Conservation (phyloP, 495 filamentous ascomycete species). For the Talaromyces nanjingensis region DNA sequence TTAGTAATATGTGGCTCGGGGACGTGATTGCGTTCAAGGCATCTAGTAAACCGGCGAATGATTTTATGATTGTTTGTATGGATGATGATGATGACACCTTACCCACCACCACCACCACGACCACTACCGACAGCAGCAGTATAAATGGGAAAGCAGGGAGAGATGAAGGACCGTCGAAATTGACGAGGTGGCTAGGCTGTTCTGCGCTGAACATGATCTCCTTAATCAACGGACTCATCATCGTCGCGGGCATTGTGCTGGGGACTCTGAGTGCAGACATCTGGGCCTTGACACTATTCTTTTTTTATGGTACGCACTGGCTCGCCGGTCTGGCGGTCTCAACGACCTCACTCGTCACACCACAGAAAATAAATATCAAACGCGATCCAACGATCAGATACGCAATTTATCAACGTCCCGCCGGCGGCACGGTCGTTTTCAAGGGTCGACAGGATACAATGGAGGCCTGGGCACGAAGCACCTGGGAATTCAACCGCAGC, state of each 20-base stretch:
- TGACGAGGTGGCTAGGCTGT: conserved; percentile 6
- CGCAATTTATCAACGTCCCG: conserved; percentile 23
- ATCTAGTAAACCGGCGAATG: conserved; percentile 17
- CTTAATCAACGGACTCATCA: conserved; percentile 19
- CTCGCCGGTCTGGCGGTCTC: conserved; percentile 16
- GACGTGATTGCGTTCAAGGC: conserved; percentile 19
- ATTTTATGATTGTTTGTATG: conserved; percentile 19
- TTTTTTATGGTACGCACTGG: conserved; percentile 22
- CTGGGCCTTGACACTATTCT: conserved; percentile 22
- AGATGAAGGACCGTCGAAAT: neutral
- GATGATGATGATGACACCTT: neutral
- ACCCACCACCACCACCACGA: neutral
- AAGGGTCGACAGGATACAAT: conserved; percentile 21
- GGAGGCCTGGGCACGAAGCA: conserved; percentile 23
- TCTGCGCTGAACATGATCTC: conserved; percentile 14
- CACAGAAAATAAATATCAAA: conserved; percentile 13
- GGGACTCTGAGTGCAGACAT: conserved; percentile 20
- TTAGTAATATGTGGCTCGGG: conserved; percentile 22
- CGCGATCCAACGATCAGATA: conserved; percentile 10
- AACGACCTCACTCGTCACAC: conserved; percentile 16
- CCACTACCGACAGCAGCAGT: neutral
- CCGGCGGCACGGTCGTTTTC: conserved; percentile 27
- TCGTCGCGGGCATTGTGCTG: conserved; percentile 17
- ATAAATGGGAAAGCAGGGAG: neutral
- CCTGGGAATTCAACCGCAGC: conserved; percentile 21